These are phyloP conservation scores for Podospora appendiculata DNA, from an alignment of 495 filamentous ascomycete species.

Conservation along the genomic window DNA sequence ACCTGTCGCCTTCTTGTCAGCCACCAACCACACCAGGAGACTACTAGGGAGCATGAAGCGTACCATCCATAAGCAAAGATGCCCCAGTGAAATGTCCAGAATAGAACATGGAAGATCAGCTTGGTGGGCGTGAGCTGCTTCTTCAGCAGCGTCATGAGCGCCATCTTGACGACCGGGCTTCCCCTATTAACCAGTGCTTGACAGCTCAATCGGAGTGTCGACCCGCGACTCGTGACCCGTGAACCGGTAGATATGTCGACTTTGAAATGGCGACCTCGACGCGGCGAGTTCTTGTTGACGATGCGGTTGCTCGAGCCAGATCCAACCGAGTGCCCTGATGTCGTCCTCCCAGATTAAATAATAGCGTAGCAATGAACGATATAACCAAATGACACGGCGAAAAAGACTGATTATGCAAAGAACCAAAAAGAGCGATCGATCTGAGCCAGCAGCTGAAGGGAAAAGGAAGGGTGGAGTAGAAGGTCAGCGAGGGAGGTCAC, in stretches of 20 bases:
- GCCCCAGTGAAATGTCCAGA: slow-evolving; percentile 75
- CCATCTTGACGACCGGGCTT: slow-evolving; percentile 32
- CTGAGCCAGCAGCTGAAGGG: slow-evolving; percentile 51
- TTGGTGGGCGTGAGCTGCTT: slow-evolving; percentile 60
- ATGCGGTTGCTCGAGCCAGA: not conserved
- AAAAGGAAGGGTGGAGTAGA: slow-evolving; percentile 32
- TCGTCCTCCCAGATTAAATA: slow-evolving; percentile 8
- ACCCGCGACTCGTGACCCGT: slow-evolving; percentile 38
- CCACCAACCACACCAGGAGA: not conserved
- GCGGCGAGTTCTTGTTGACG: not conserved
- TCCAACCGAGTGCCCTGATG: slow-evolving; percentile 3
- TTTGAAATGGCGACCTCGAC: slow-evolving; percentile 3
- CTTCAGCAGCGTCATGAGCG: slow-evolving; percentile 30
- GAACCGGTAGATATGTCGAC: not conserved
- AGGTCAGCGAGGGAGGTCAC: slow-evolving; percentile 21
- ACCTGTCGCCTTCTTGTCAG: slow-evolving; percentile 45
- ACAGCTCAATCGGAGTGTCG: slow-evolving; percentile 33
- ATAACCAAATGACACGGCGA: not conserved
- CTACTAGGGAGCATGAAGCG: slow-evolving; percentile 6
- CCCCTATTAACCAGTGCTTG: slow-evolving; percentile 12
- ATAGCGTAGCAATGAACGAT: slow-evolving; percentile 7
- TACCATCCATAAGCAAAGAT: slow-evolving; percentile 90
- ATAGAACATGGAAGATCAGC: slow-evolving; percentile 73
- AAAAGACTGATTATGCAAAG: slow-evolving; percentile 13
- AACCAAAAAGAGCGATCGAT: slow-evolving; percentile 41